Evolutionary conservation across 768 basidiomycete species (phyloP).

Genomic region (Bullera alba): DNA sequence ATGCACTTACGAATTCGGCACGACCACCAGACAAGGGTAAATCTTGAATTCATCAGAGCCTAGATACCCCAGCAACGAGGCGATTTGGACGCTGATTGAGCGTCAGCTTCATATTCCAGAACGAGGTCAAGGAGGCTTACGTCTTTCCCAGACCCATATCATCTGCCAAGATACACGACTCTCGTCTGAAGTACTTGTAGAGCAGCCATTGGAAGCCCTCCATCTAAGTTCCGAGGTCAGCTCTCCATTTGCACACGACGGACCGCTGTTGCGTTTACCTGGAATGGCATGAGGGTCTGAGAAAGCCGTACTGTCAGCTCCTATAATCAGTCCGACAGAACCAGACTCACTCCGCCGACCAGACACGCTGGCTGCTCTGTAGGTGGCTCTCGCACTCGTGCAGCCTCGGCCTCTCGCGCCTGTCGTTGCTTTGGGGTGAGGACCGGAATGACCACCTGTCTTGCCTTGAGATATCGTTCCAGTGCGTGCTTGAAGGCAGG

Average conservation of each 20-base stretch:
- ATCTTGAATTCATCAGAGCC: slow-evolving; percentile 53
- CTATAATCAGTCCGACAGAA: neutral
- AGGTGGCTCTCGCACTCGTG: slow-evolving; percentile 47
- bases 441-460: slow-evolving; percentile 56
- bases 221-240: slow-evolving; percentile 22
- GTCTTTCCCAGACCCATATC: slow-evolving; percentile 72
- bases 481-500: slow-evolving; percentile 64
- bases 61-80: slow-evolving; percentile 69
- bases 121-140: slow-evolving; percentile 16
- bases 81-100: slow-evolving; percentile 71
- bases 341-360: slow-evolving; percentile 49
- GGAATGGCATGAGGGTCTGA: slow-evolving; percentile 70
- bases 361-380: slow-evolving; percentile 57
- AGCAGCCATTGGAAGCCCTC: slow-evolving; percentile 47
- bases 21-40: slow-evolving; percentile 78
- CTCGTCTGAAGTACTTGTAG: slow-evolving; percentile 39
- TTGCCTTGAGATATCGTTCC: slow-evolving; percentile 58
- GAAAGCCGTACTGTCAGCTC: neutral
- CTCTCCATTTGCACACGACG: neutral
- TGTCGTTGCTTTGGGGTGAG: slow-evolving; percentile 43
- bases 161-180: slow-evolving; percentile 64
- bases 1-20: slow-evolving; percentile 67
- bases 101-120: neutral
- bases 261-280: slow-evolving; percentile 50
- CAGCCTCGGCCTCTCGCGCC: slow-evolving; percentile 28